A percentile compares a stretch with the other conserved stretches of the same genome.
phyloP scores from a whole-genome alignment of 2,329 filamentous ascomycete genomes.

The Sporothrix brasiliensis region DNA sequence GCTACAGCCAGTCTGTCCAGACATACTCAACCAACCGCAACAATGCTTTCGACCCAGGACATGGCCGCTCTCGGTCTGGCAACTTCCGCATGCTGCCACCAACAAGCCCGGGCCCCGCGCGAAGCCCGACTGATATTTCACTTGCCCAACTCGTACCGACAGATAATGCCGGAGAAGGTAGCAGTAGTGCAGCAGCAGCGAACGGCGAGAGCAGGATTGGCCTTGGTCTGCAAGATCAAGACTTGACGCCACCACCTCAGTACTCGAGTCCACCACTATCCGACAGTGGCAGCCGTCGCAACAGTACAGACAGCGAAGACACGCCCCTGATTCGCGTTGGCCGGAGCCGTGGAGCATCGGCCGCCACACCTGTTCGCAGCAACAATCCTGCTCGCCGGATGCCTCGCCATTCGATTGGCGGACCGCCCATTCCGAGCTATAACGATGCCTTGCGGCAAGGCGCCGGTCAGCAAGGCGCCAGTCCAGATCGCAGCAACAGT shows the following conservation, averaged over 20 bases:
- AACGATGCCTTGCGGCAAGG: conserved; percentile 70
- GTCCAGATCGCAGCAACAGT: conserved; percentile 51
- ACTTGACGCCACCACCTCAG: conserved; percentile 70
- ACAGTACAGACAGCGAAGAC: conserved; percentile 61
- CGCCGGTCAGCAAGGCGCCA: conserved; percentile 52
- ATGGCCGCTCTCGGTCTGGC: conserved; percentile 74
- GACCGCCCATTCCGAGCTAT: conserved; percentile 79
- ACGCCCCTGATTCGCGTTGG: conserved; percentile 56
- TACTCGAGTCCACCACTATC: conserved; percentile 69
- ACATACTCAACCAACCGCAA: conserved; percentile 46
- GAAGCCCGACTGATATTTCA: conserved; percentile 94
- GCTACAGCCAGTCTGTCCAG: conserved; percentile 53
- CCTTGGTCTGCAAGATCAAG: conserved; percentile 57
- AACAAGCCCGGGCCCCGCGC: conserved; percentile 82
- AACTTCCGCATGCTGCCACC: conserved; percentile 75
- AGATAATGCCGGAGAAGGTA: conserved; percentile 73
- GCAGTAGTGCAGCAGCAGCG: conserved; percentile 45
- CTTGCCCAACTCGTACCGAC: conserved; percentile 77
- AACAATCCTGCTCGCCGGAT: conserved; percentile 28
- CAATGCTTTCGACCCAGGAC: conserved; percentile 58
- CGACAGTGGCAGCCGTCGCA: conserved; percentile 58
- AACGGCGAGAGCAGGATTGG: conserved; percentile 41
- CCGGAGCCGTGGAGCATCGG: conserved; percentile 55
- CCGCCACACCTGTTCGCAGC: conserved; percentile 45
- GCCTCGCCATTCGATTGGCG: conserved; percentile 30